Conservation (phyloP, 768 basidiomycete genomes). For the Phanerodontia chrysosporium region DNA sequence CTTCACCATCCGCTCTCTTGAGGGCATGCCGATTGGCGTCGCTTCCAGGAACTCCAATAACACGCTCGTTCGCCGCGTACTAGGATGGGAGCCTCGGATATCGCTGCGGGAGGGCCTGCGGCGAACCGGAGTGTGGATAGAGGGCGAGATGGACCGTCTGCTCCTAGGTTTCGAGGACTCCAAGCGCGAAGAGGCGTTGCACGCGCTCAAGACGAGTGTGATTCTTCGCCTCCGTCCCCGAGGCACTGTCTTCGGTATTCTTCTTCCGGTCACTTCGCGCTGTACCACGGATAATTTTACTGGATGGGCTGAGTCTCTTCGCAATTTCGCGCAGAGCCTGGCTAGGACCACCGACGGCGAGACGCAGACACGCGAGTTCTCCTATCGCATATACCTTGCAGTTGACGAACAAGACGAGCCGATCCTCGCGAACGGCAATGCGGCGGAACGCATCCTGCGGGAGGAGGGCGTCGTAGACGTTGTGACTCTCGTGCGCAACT, state of each 20-base stretch:
- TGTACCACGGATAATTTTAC: not conserved
- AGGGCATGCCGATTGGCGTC: slow-evolving; percentile 38
- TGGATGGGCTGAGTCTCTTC: slow-evolving; percentile 39
- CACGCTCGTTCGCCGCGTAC: slow-evolving; percentile 22
- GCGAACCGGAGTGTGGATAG: slow-evolving; percentile 46
- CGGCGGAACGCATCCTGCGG: slow-evolving; percentile 34
- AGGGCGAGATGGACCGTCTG: slow-evolving; percentile 29
- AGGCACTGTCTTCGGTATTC: slow-evolving; percentile 42
- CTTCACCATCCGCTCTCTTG: slow-evolving; percentile 18
- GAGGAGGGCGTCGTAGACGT: slow-evolving; percentile 36
- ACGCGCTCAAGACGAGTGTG: slow-evolving; percentile 30
- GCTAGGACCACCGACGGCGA: slow-evolving; percentile 44
- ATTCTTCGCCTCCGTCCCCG: slow-evolving; percentile 34
- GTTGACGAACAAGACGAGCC: slow-evolving; percentile 47
- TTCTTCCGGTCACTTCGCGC: slow-evolving; percentile 57
- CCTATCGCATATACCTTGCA: slow-evolving; percentile 45
- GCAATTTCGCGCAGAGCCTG: slow-evolving; percentile 40
- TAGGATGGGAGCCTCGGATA: slow-evolving; percentile 41
- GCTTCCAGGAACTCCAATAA: slow-evolving; percentile 51
- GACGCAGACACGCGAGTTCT: slow-evolving; percentile 30
- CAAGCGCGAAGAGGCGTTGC: slow-evolving; percentile 7
- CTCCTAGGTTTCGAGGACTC: not conserved
- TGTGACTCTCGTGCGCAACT: slow-evolving; percentile 30
- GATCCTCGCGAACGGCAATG: slow-evolving; percentile 27
- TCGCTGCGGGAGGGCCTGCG: slow-evolving; percentile 45